Percentiles rank a stretch among this genome's conserved stretches.
These are phyloP conservation scores for Botrytis galanthina DNA, from an alignment of 2,329 filamentous ascomycete species.

Conservation along the genomic window DNA sequence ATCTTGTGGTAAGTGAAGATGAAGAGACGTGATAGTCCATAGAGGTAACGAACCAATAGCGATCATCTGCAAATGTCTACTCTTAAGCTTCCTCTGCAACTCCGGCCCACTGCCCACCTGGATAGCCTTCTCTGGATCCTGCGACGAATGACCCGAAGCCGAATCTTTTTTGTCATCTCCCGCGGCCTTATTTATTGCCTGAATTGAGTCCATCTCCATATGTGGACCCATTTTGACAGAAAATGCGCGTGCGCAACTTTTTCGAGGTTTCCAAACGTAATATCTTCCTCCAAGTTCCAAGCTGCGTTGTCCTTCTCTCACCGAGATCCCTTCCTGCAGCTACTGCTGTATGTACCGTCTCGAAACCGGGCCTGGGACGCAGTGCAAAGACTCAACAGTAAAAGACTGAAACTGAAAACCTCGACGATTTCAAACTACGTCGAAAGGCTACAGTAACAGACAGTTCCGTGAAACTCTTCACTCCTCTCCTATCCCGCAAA, in stretches of 20 bases:
- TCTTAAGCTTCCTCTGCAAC: slow-evolving; percentile 44
- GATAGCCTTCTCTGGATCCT: slow-evolving; percentile 16
- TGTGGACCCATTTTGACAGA: slow-evolving; percentile 8
- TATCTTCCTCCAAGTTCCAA: slow-evolving; percentile 6
- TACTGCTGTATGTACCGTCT: not conserved
- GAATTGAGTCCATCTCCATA: slow-evolving; percentile 3
- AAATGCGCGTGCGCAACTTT: slow-evolving; percentile 6
- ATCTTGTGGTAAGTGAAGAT: not conserved
- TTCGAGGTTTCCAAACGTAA: slow-evolving; percentile 10
- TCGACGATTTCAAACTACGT: slow-evolving; percentile 19
- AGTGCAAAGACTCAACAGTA: not conserved
- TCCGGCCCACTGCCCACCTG: slow-evolving; percentile 19
- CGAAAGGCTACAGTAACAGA: slow-evolving; percentile 15
- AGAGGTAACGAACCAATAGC: slow-evolving; percentile 46
- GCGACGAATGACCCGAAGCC: slow-evolving; percentile 3
- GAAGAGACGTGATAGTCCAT: slow-evolving; percentile 23
- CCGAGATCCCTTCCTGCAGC: not conserved
- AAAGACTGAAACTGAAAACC: slow-evolving; percentile 9
- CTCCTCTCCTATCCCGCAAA: not conserved
- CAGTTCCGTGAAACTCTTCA: not conserved
- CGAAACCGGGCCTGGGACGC: not conserved
- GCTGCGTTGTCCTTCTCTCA: not conserved
- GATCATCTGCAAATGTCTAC: slow-evolving; percentile 66
- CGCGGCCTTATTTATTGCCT: not conserved
- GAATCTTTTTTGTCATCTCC: slow-evolving; percentile 15